These are phyloP conservation scores for Boechera divaricarpa DNA, from an alignment of 345 rosid species.

Conservation along the genomic window DNA sequence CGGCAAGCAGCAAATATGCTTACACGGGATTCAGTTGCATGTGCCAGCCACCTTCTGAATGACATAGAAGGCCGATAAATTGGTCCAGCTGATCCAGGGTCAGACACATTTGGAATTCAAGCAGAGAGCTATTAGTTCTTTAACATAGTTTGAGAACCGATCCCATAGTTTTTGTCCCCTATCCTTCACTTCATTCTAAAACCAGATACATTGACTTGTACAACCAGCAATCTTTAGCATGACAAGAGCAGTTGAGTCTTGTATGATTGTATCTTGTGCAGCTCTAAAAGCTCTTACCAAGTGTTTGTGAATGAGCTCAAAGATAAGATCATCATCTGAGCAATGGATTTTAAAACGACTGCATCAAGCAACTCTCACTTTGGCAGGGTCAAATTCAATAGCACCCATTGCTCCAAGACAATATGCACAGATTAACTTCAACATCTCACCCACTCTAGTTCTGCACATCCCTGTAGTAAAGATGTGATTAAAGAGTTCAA, in stretches of 20 bases:
- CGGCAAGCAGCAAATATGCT: no score
- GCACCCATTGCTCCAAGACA: constrained; percentile 97
- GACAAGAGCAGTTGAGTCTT: constrained; percentile 48
- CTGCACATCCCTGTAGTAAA: constrained; percentile 91
- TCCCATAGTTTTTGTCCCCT: constrained; percentile 97
- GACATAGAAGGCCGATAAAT: no score
- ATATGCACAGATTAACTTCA: constrained; percentile 89
- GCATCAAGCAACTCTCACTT: constrained; percentile 70
- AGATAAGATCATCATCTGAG: constrained; percentile 97
- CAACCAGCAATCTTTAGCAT: not conserved
- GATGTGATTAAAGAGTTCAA: constrained; percentile 82
- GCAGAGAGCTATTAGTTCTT: constrained; percentile 96
- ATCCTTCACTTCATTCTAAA: constrained; percentile 52
- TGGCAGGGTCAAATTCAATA: constrained; percentile 80
- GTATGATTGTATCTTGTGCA: constrained; percentile 85
- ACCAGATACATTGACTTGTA: constrained; percentile 40
- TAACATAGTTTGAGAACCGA: constrained; percentile 88
- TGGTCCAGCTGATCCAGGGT: no score
- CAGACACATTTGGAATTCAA: constrained; percentile 26
- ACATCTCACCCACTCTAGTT: constrained; percentile 85
- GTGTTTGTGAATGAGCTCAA: constrained; percentile 90
- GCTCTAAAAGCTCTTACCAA: constrained; percentile 96
- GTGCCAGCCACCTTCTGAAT: no score
- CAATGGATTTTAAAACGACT: constrained; percentile 93
- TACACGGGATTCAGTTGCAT: no score